Percentiles rank a stretch among this genome's conserved stretches.
phyloP scores from a whole-genome alignment of 176 grass and related monocot species.

The Musa schizocarpa region DNA sequence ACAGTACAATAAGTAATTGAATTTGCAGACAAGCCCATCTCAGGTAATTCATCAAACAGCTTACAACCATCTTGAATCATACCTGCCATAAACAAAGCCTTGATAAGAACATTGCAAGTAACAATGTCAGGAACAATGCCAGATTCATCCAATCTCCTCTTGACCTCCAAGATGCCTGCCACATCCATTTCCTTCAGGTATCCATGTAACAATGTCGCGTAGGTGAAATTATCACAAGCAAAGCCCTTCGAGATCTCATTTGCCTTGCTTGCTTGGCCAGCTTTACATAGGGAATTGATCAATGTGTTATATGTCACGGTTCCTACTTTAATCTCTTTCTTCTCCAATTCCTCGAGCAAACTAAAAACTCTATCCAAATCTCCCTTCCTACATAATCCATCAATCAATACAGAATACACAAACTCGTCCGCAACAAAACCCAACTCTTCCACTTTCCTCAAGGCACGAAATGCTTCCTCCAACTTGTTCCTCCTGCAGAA shows the following conservation, averaged over 20 bases:
- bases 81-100: conserved; percentile 58
- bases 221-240: conserved; percentile 70
- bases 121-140: conserved; percentile 49
- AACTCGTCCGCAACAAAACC: conserved; percentile 48
- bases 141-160: conserved; percentile 43
- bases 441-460: conserved; percentile 51
- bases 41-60: conserved; percentile 60
- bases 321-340: conserved; percentile 44
- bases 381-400: conserved; percentile 45
- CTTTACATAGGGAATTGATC: conserved; percentile 78
- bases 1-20: conserved; percentile 60
- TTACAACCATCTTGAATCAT: conserved; percentile 58
- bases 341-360: conserved; percentile 49
- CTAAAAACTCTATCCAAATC: conserved; percentile 47
- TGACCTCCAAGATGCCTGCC: conserved; percentile 33
- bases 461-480: conserved; percentile 45
- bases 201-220: conserved; percentile 71
- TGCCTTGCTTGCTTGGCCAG: conserved; percentile 44
- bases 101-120: conserved; percentile 76
- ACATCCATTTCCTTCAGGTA: conserved; percentile 45
- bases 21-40: conserved; percentile 55
- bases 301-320: conserved; percentile 46
- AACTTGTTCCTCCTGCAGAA: conserved; percentile 68
- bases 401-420: conserved; percentile 60
- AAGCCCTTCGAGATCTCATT: conserved; percentile 50